Evolutionary conservation across 768 basidiomycete species (phyloP).

Genomic region (Calocybe indica): DNA sequence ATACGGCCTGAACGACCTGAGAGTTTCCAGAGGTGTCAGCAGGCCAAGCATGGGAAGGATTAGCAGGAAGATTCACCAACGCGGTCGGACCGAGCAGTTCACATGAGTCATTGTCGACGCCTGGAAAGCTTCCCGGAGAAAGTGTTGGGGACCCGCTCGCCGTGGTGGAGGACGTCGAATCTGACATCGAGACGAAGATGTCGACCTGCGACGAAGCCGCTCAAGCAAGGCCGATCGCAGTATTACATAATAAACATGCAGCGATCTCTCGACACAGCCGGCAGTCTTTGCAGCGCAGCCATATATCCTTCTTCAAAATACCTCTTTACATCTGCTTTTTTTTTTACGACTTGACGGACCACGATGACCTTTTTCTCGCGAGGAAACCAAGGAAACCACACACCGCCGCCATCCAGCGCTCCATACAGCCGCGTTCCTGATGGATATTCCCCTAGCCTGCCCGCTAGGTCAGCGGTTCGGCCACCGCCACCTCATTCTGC

Average conservation of each 20-base stretch:
- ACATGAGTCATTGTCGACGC: slow-evolving; percentile 40
- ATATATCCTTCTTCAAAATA: slow-evolving; percentile 1
- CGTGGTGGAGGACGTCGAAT: slow-evolving; percentile 2
- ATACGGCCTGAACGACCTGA: slow-evolving; percentile 76
- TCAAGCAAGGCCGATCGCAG: neutral
- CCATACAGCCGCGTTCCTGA: slow-evolving; percentile 39
- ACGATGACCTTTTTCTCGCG: slow-evolving; percentile 47
- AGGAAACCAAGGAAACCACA: slow-evolving; percentile 19
- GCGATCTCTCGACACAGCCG: too few species aligned
- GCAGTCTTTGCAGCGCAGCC: too few species aligned
- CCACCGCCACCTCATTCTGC: slow-evolving; percentile 31
- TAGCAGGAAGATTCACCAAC: slow-evolving; percentile 33
- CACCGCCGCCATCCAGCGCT: slow-evolving; percentile 31
- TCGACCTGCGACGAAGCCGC: neutral
- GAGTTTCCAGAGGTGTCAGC: slow-evolving; percentile 33
- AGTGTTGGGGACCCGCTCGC: neutral
- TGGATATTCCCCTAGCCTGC: slow-evolving; percentile 14
- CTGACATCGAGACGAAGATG: neutral
- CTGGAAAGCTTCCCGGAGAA: too few species aligned
- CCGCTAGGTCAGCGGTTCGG: slow-evolving; percentile 29
- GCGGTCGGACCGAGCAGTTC: slow-evolving; percentile 47
- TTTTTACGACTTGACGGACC: neutral
- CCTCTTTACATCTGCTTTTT: neutral
- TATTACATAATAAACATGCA: too few species aligned
- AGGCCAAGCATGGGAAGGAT: slow-evolving; percentile 41